Conservation (phyloP, 2,329 filamentous ascomycete genomes). For the Aurifilum marmelostoma region DNA sequence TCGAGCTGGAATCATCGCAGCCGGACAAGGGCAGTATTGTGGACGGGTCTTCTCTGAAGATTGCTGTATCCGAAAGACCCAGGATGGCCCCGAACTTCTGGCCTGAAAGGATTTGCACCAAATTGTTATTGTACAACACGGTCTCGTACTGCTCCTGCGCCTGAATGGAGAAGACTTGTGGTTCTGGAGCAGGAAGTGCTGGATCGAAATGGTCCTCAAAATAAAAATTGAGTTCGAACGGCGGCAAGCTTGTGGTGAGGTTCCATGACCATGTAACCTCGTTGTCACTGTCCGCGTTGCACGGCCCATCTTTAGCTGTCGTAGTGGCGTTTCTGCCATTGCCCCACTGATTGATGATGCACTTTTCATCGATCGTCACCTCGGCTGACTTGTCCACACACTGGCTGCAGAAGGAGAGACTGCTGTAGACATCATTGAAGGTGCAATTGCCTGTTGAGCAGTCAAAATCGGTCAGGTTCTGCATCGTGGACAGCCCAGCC, state of each 20-base stretch:
- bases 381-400: slow-evolving; percentile 11
- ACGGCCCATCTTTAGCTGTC: not conserved
- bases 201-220: not conserved
- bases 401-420: slow-evolving; percentile 2
- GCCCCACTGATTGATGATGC: not conserved
- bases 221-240: slow-evolving; percentile 5
- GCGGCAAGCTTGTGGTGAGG: not conserved
- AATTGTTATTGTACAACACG: too few relatives aligned
- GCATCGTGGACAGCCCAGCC: not conserved
- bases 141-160: too few relatives aligned
- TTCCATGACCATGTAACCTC: not conserved
- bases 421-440: slow-evolving; percentile 7
- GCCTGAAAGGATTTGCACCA: too few relatives aligned
- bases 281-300: not conserved
- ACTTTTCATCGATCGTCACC: not conserved
- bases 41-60: not conserved
- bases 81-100: not conserved
- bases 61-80: slow-evolving; percentile 1
- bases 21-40: not conserved
- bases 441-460: slow-evolving; percentile 21
- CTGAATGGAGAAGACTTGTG: not conserved
- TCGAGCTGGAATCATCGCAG: not conserved
- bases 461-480: slow-evolving; percentile 9
- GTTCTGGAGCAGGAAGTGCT: not conserved
- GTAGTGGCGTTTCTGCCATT: too few relatives aligned